These are phyloP conservation scores for Spiraea crenata DNA, from an alignment of 331 rosid species.

Conservation along the genomic window DNA sequence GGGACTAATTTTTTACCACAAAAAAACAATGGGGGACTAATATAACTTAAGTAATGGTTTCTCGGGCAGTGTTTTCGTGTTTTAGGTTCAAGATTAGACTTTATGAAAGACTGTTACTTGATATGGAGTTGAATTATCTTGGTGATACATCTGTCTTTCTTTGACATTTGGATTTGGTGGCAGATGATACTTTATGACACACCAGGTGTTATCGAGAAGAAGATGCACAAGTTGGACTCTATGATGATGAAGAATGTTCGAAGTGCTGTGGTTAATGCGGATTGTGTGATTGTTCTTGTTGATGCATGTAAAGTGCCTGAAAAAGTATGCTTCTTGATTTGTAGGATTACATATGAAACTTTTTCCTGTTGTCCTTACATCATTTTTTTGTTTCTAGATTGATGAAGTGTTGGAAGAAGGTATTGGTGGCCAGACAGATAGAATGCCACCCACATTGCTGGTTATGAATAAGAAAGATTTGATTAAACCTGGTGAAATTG, in stretches of 20 bases:
- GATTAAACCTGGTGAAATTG: slow-evolving; percentile 95
- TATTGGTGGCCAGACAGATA: slow-evolving; percentile 51
- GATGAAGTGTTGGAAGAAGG: slow-evolving; percentile 89
- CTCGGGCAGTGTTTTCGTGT: background rate
- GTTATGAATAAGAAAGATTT: slow-evolving; percentile 90
- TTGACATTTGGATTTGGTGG: slow-evolving; percentile 27
- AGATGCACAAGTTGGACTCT: slow-evolving; percentile 86
- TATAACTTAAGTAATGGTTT: background rate
- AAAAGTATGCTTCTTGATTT: slow-evolving; percentile 62
- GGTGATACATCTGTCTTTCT: slow-evolving; percentile 1
- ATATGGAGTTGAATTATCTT: background rate
- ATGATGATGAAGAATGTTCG: slow-evolving; percentile 99
- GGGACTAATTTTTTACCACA: too few relatives aligned
- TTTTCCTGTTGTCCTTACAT: slow-evolving; percentile 25
- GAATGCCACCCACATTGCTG: slow-evolving; percentile 68
- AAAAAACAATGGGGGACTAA: too few relatives aligned
- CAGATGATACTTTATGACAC: slow-evolving; percentile 96
- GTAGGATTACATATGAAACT: slow-evolving; percentile 10
- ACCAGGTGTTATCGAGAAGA: slow-evolving; percentile 89
- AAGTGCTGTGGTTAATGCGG: slow-evolving; percentile 79
- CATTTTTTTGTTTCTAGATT: slow-evolving; percentile 51
- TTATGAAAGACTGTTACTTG: background rate
- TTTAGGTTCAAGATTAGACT: background rate
- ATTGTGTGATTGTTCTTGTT: slow-evolving; percentile 87
- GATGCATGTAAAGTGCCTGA: slow-evolving; percentile 95